Evolutionary conservation across 2,329 filamentous ascomycete genomes (phyloP).

Genomic region (Chrysosporium queenslandicum): DNA sequence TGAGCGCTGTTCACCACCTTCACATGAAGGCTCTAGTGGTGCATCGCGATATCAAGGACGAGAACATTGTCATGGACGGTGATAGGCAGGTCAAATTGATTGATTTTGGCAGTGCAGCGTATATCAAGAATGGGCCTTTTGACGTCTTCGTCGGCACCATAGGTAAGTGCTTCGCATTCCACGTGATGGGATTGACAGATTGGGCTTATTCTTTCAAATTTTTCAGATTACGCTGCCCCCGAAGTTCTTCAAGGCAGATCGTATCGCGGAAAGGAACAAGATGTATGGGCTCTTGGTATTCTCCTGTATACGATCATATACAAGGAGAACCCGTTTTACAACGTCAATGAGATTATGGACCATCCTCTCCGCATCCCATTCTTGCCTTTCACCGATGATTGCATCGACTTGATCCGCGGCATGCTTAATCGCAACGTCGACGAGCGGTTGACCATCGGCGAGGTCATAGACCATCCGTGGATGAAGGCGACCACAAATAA

Average conservation of each 20-base stretch:
- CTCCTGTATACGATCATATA: constrained; percentile 97
- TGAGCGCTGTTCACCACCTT: constrained; percentile 77
- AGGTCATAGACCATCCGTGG: constrained; percentile 88
- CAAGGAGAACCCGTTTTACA: constrained; percentile 99
- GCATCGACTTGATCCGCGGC: constrained; percentile 77
- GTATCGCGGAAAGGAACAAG: constrained; percentile 92
- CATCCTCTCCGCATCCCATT: constrained; percentile 84
- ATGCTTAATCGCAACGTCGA: constrained; percentile 91
- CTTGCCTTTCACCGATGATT: constrained; percentile 58
- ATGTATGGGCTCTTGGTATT: constrained; percentile 96
- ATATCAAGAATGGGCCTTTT: constrained; percentile 96
- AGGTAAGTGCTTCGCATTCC: constrained; percentile 49
- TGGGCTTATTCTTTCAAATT: constrained; percentile 8
- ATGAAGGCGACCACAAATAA: constrained; percentile 24
- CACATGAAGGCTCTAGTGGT: constrained; percentile 87
- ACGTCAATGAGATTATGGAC: constrained; percentile 98
- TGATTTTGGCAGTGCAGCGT: constrained; percentile 94
- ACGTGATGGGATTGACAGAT: neutral
- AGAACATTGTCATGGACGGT: constrained; percentile 92
- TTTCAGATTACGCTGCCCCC: constrained; percentile 87
- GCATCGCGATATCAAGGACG: constrained; percentile 96
- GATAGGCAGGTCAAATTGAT: constrained; percentile 95
- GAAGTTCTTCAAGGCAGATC: constrained; percentile 88
- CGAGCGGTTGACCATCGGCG: constrained; percentile 70
- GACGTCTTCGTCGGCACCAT: constrained; percentile 98